Conservation (phyloP, 306 rosid genomes). For the Rubus parviflorus region DNA sequence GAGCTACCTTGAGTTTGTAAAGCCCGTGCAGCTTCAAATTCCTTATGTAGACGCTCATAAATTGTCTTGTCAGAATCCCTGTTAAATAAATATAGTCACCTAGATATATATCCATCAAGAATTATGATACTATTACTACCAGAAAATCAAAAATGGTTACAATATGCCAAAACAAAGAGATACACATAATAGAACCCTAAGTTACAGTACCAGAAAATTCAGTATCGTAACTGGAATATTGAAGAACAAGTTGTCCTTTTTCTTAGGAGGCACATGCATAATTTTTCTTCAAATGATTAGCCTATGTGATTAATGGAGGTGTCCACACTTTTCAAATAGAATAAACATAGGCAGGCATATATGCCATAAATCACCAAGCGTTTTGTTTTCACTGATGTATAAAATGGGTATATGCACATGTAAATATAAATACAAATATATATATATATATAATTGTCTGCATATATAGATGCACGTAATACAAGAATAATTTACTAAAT, state of each 20-base stretch:
- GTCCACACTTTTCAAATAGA: conserved; percentile 3
- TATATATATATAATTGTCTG: background rate
- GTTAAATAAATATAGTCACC: conserved; percentile 14
- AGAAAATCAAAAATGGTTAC: background rate
- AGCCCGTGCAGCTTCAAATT: conserved; percentile 82
- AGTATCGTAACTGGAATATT: background rate
- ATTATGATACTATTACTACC: background rate
- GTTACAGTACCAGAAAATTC: background rate
- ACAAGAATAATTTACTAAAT: background rate
- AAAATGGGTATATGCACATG: background rate
- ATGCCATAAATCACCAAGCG: background rate
- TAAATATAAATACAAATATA: background rate
- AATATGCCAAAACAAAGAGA: too few relatives aligned
- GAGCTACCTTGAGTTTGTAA: conserved; percentile 81
- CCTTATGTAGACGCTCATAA: conserved; percentile 75
- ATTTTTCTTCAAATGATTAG: background rate
- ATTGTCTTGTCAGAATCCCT: conserved; percentile 93
- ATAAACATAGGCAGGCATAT: background rate
- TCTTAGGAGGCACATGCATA: too few relatives aligned
- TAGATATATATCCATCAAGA: background rate
- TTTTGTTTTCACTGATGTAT: conserved; percentile 1
- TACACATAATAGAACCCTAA: too few relatives aligned
- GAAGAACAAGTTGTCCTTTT: background rate
- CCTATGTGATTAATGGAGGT: background rate
- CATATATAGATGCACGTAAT: background rate